Evolutionary conservation across 2,329 filamentous ascomycete genomes (phyloP), one percentile per base, ranked within the genome.

Genomic region (Colletotrichum tanaceti): DNA sequence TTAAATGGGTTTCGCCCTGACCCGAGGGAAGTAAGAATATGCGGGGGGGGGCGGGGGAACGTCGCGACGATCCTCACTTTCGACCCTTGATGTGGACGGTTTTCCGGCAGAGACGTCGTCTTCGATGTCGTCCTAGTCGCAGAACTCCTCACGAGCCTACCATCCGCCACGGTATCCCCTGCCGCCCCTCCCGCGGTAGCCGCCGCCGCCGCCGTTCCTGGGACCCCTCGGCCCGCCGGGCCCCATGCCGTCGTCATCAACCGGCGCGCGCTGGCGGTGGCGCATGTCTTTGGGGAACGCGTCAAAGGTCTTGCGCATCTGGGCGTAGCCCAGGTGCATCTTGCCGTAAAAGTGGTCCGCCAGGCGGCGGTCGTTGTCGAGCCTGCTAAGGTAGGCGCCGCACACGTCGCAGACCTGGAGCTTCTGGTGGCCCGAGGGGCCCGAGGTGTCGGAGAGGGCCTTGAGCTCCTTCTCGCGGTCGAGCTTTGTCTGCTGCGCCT

Each of bases 321-420:
- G 93, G 18, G 96, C 96, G 78, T 98, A 99, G 0, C 96, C 96
- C 65, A 99, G 83, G 77, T 99, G 96, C 96, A 99, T 99, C 85
- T 99, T 99, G 24, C 96, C 96, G 80, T 98, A 98, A 78, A 99
- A 99, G 79, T 99, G 96, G 78, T 99, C 96, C 22, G 96, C 96
- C 76, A 99, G 80, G 38, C 96, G 87, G 43, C 96, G 88, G 79
- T 99, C 96, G 77, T 99, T 99, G 78, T 99, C 96, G 39, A 99
- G 86, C 24, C 96, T 85, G 71, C 90, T 94, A 44, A 99, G 86
- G 78, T 98, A 99, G 6, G 96, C 96, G 71, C 96, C 96, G 79
- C 96, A 99, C 1, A 98, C 96, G 80, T 99, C 96, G 85, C 96
- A 99, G 54, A 99, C 96, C 79, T 99, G 96, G 47, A 99, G 85